A percentile compares a stretch with the other conserved stretches of the same genome.
These are phyloP conservation scores for Fraxinus americana DNA, from an alignment of 257 asterid species.

Conservation along the genomic window DNA sequence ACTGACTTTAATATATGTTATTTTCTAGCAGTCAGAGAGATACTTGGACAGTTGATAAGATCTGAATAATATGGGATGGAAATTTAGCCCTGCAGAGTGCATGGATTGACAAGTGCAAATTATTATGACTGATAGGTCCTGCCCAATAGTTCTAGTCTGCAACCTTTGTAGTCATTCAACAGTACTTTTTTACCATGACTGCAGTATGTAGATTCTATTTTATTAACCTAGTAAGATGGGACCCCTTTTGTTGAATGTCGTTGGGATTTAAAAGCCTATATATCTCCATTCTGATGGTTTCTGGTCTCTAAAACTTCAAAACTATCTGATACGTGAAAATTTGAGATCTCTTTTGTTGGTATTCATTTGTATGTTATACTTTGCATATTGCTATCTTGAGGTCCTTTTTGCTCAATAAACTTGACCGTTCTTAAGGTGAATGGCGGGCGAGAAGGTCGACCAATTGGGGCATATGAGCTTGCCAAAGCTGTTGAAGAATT, in stretches of 20 bases:
- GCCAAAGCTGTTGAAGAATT: constrained; percentile 95
- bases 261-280: not conserved
- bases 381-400: not conserved
- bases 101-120: not conserved
- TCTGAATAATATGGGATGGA: not conserved
- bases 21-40: not conserved
- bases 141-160: not conserved
- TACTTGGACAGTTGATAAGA: not conserved
- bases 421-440: constrained; percentile 54
- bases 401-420: constrained; percentile 1
- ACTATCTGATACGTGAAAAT: not conserved
- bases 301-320: not conserved
- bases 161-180: constrained; percentile 33
- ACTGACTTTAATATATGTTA: not conserved
- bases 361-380: not conserved
- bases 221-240: not conserved
- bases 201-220: not conserved
- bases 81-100: not conserved
- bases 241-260: not conserved
- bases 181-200: not conserved
- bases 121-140: not conserved
- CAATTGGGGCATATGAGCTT: constrained; percentile 97
- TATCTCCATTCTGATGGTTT: not conserved
- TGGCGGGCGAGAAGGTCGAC: constrained; percentile 97
- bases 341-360: not conserved